Base-by-base conservation (phyloP, 2,329 filamentous ascomycete species). In the Aureobasidium sp. region DNA sequence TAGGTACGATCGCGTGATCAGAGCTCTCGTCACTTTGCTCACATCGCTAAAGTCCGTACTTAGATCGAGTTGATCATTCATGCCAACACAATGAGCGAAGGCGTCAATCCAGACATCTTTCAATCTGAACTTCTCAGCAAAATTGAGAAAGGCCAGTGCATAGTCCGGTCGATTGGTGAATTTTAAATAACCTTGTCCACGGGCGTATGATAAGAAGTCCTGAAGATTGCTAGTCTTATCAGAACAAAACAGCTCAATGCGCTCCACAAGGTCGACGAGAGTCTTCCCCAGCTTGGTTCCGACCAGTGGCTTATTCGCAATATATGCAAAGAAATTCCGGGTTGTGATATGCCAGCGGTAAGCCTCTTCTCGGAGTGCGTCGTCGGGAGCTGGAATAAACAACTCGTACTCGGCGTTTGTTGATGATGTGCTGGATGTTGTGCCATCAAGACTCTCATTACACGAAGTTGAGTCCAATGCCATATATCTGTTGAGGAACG, bases 71-170 rank as follows among this genome's bases (percentile, higher is more conserved):
- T 77, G 77, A 23, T 88, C 83, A 64, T 82, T 83, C 89, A 93
- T 91, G 47, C 89, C 90, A 39, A 88, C 87, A 69, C 89, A 91
- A 69, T 94, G 90, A 15, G 83, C 81, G 73, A 92, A 91, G 0
- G 89, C 86, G 68, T 89, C 82, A 12, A 86, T 80, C 78, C 90
- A 93, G 13, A 90, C 74, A n/a, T 84, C 80, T 59, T 77, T 78
- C 29, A 88, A 73, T 57, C 83, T 81, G 66, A 86, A 87, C 26
- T 80, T 76, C 69, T 93, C 89, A 1, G 88, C 85, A 47, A 91
- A 80, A 56, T 82, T 82, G 13, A 93, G 75, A 48, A 87, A 77
- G 0, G 86, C 88, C 41, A 91, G 71, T 0, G 89, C 86, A 69
- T 91, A 85, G 57, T 86, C 81, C 0, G 87, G 84, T 64, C 85